Evolutionary conservation across 73 alveolate species (phyloP).

Genomic region (Tetrahymena thermophila): DNA sequence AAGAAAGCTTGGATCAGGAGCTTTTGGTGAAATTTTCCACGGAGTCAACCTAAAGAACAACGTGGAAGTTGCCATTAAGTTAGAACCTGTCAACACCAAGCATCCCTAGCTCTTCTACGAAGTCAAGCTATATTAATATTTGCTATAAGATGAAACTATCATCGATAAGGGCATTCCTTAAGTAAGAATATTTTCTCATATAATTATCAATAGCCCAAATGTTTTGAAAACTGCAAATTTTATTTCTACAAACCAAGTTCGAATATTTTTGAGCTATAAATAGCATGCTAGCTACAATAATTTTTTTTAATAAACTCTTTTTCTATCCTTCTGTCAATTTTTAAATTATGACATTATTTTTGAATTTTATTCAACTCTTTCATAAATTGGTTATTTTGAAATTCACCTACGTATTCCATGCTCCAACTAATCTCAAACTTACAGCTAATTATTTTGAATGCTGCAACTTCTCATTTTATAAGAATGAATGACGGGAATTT

Average conservation of each 20-base stretch:
- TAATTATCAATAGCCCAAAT: neutral
- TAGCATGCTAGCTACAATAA: neutral
- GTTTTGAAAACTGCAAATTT: neutral
- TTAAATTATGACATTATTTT: neutral
- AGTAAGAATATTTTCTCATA: slow-evolving; percentile 6
- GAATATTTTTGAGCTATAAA: neutral
- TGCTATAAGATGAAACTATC: slow-evolving; percentile 31
- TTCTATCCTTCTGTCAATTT: neutral
- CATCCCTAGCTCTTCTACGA: slow-evolving; percentile 49
- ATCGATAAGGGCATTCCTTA: slow-evolving; percentile 46
- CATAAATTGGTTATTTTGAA: neutral
- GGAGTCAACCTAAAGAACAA: slow-evolving; percentile 44
- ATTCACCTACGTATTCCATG: neutral
- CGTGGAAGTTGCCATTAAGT: slow-evolving; percentile 50
- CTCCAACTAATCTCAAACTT: neutral
- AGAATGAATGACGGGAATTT: neutral
- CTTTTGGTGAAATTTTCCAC: slow-evolving; percentile 49
- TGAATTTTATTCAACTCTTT: neutral
- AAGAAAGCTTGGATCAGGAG: slow-evolving; percentile 48
- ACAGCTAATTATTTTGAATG: neutral
- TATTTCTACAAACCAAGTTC: neutral
- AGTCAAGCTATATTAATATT: slow-evolving; percentile 31
- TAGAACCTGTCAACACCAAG: slow-evolving; percentile 50
- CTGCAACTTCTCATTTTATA: neutral
- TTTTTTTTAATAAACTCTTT: neutral